Conservation (phyloP, 192 early-diverging fungal species). For the Coemansia sp. region DNA sequence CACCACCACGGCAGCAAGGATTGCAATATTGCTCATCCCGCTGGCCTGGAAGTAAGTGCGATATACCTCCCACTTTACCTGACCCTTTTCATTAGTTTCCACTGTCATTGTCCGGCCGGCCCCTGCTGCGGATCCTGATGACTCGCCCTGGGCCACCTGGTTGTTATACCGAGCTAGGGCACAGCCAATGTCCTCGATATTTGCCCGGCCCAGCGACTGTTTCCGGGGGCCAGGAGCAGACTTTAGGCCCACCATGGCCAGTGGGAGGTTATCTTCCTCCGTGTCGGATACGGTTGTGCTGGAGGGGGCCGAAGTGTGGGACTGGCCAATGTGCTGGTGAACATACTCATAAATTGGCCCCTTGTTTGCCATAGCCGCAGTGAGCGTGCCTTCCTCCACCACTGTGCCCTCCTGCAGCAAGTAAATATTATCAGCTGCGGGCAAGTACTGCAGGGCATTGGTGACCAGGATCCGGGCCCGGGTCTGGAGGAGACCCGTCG, state of each 20-base stretch:
- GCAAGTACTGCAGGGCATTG: conserved; percentile 50
- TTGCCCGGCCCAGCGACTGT: too few relatives aligned
- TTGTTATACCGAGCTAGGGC: too few relatives aligned
- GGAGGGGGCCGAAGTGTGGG: too few relatives aligned
- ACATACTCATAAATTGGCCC: not conserved
- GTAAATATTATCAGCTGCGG: conserved; percentile 38
- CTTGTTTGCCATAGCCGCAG: not conserved
- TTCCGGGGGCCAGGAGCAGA: too few relatives aligned
- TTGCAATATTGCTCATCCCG: not conserved
- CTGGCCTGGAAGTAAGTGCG: not conserved
- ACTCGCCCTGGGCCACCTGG: too few relatives aligned
- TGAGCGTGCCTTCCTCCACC: not conserved
- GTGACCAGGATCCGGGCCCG: conserved; percentile 53
- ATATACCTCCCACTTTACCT: not conserved
- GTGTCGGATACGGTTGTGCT: too few relatives aligned
- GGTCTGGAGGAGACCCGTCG: conserved; percentile 36
- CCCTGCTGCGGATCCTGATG: too few relatives aligned
- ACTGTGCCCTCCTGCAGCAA: conserved; percentile 22
- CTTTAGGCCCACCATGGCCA: too few relatives aligned
- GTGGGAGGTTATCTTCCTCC: too few relatives aligned
- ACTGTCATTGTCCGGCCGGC: not conserved
- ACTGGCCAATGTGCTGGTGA: not conserved
- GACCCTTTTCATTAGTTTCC: not conserved
- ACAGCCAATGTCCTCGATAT: too few relatives aligned
- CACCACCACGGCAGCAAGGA: not conserved